Evolutionary conservation across 805 yeast species (phyloP).

Genomic region (Candida stauntonica): DNA sequence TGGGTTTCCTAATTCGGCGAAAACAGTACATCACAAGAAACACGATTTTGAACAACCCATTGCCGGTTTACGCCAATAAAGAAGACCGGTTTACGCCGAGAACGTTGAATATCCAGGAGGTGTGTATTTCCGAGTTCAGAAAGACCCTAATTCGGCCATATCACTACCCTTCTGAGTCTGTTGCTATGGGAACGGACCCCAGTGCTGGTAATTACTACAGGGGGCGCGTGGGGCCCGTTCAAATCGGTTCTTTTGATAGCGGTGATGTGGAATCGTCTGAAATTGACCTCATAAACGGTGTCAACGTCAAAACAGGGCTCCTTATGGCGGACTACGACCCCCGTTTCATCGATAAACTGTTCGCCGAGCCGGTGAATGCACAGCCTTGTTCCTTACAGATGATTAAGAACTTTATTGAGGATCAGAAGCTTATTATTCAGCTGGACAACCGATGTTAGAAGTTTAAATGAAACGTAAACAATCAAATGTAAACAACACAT

Average conservation of each 20-base stretch:
- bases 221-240: neutral
- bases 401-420: conserved; percentile 19
- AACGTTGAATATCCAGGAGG: conserved; percentile 21
- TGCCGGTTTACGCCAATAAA: conserved; percentile 13
- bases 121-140: conserved; percentile 16
- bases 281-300: conserved; percentile 6
- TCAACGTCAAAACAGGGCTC: conserved; percentile 11
- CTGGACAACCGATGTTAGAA: conserved; percentile 6
- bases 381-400: conserved; percentile 15
- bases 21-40: conserved; percentile 16
- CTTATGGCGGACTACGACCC: conserved; percentile 24
- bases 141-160: conserved; percentile 13
- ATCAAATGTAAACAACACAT: no score
- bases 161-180: conserved; percentile 21
- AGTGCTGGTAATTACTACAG: conserved; percentile 4
- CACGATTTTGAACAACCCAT: conserved; percentile 19
- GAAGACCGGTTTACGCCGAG: conserved; percentile 20
- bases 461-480: no score
- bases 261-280: neutral
- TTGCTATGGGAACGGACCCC: neutral
- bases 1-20: conserved; percentile 22
- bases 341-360: conserved; percentile 22
- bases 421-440: conserved; percentile 19
- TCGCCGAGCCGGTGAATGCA: conserved; percentile 11
- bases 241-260: neutral